Base-by-base conservation (phyloP, 2,329 filamentous ascomycete species). In the Hypoxylon sp. region DNA sequence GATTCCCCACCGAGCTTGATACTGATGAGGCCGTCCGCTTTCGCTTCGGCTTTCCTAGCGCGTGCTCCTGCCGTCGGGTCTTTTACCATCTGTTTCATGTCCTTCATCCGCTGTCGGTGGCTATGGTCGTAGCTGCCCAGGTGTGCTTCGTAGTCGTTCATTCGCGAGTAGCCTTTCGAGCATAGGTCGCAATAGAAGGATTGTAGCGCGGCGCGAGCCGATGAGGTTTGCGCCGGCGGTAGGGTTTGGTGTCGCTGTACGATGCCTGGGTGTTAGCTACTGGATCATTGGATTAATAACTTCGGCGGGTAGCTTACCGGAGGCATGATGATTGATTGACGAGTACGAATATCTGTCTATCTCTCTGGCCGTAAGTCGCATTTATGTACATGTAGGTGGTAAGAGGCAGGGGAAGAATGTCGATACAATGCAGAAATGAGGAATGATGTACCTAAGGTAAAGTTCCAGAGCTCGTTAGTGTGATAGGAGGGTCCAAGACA, bases 131-230 rank as follows among this genome's bases (percentile, higher is more conserved):
- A 98, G 72, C 91, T 95, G 67, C 89, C 89, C 59, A 97, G 91
- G 77, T 99, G 95, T 6, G 94, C 91, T 78, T 98, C 94, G 77
- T 96, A 97, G 77, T 98, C 94, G 75, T 96, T 94, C 85, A 97
- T 94, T 58, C 95, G 93, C 1, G 90, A 89, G 79, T 98, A 99
- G 72, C 94, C 94, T 80, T 98, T 98, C 68, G 91, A 89, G 82
- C 95, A 98, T 56, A 98, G 87, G 41, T 89, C 87, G 81, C 90
- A 96, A 80, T 91, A 93, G 80, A 96, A 95, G 32, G 91, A 88
- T 73, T 89, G 91, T 50, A 92, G 84, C 15, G 92, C 91, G 72
- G 92, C 90, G 65, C 91, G 89, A 7, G 92, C 92, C 2, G 85
- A 85, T 24, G 83, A 80, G 20, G 85, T 88, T 71, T 86, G 84